phyloP scores from a whole-genome alignment of 1,139 yeast genomes.

The Arxiozyma slooffiae region DNA sequence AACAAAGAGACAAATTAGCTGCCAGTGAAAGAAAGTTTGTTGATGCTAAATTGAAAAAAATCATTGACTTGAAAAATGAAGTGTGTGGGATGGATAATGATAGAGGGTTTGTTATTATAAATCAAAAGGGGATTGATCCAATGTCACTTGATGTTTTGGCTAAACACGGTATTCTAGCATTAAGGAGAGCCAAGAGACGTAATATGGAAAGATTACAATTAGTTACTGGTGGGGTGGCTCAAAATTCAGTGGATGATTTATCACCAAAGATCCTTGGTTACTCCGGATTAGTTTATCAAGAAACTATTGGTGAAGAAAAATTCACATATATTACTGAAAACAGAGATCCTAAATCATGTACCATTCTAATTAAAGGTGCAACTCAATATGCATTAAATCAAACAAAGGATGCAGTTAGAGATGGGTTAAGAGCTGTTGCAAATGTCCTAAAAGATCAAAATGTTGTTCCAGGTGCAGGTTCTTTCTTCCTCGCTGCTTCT shows the following conservation, averaged over 20 bases:
- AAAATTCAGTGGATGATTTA: constrained; percentile 91
- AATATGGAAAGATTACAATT: constrained; percentile 97
- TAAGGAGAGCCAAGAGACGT: constrained; percentile 96
- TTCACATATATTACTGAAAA: constrained; percentile 93
- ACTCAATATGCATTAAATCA: constrained; percentile 82
- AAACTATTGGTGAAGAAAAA: constrained; percentile 92
- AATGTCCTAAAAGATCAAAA: constrained; percentile 79
- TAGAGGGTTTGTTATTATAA: constrained; percentile 85
- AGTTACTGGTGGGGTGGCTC: constrained; percentile 96
- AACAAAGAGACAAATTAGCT: constrained; percentile 90
- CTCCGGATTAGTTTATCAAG: constrained; percentile 88
- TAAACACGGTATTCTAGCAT: constrained; percentile 82
- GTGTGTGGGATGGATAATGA: constrained; percentile 72
- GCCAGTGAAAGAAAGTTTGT: constrained; percentile 91
- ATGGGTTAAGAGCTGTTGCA: constrained; percentile 90
- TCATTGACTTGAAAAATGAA: constrained; percentile 82
- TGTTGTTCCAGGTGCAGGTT: constrained; percentile 95
- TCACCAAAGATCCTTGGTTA: constrained; percentile 76
- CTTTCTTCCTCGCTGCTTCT: constrained; percentile 79
- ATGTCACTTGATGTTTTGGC: constrained; percentile 93
- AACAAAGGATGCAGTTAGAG: constrained; percentile 93
- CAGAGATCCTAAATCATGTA: constrained; percentile 82
- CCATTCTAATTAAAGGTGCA: constrained; percentile 88
- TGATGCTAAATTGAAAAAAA: constrained; percentile 84
- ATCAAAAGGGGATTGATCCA: constrained; percentile 98